Evolutionary conservation across 441 rosid species (phyloP).

Genomic region (Gossypium gossypioides): DNA sequence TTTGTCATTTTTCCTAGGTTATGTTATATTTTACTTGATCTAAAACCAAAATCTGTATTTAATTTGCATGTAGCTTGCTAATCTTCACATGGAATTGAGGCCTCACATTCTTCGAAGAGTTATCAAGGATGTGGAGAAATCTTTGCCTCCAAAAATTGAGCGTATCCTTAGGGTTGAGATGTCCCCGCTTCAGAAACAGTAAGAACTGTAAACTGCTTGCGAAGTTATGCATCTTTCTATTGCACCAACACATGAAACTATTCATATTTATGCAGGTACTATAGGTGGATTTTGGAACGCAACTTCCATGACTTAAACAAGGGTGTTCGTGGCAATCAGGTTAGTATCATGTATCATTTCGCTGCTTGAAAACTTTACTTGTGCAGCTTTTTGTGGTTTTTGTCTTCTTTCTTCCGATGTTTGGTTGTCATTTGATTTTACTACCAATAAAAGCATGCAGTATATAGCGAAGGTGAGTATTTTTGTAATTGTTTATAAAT

Average conservation of each 20-base stretch:
- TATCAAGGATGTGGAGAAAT: conserved; percentile 97
- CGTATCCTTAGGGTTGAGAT: conserved; percentile 98
- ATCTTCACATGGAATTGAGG: conserved; percentile 95
- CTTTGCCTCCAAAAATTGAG: conserved; percentile 98
- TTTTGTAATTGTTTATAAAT: conserved; percentile 2
- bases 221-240: background rate
- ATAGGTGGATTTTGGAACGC: conserved; percentile 98
- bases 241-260: background rate
- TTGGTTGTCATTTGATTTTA: background rate
- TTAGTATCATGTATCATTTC: conserved; percentile 20
- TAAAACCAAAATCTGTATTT: conserved; percentile 13
- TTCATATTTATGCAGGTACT: conserved; percentile 51
- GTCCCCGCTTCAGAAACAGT: conserved; percentile 99
- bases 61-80: conserved; percentile 61
- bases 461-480: background rate
- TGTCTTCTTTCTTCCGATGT: background rate
- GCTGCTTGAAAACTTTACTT: conserved; percentile 2
- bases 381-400: background rate
- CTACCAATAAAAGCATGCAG: background rate
- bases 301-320: conserved; percentile 96
- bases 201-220: conserved; percentile 23
- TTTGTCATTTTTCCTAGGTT: conserved; percentile 5
- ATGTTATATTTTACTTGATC: conserved; percentile 7
- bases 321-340: conserved; percentile 99
- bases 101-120: conserved; percentile 98